Percentiles rank a stretch among this genome's conserved stretches.
These are phyloP conservation scores for Penicillium roqueforti DNA, from an alignment of 495 filamentous ascomycete genomes.

Conservation along the genomic window DNA sequence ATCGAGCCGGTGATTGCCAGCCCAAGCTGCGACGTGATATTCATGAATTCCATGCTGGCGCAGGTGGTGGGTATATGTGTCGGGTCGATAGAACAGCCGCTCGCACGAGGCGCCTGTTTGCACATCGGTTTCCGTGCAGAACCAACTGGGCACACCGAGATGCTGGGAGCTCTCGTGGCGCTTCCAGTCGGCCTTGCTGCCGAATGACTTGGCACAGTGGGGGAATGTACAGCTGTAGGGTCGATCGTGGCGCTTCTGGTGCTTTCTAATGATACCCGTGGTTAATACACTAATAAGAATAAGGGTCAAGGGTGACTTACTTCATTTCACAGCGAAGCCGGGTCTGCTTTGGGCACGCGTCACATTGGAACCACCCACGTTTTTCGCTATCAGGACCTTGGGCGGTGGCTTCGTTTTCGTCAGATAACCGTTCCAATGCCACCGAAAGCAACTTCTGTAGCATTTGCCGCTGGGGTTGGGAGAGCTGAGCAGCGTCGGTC, in stretches of 20 bases:
- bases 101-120: constrained; percentile 44
- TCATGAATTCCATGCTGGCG: constrained; percentile 46
- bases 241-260: constrained; percentile 77
- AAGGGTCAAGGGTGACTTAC: constrained; percentile 39
- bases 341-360: constrained; percentile 52
- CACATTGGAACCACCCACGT: constrained; percentile 46
- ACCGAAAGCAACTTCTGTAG: constrained; percentile 33
- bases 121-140: constrained; percentile 51
- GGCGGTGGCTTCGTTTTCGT: constrained; percentile 7
- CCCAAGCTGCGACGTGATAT: constrained; percentile 41
- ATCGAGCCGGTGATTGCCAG: constrained; percentile 57
- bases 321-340: constrained; percentile 65
- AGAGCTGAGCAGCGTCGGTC: constrained; percentile 22
- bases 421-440: constrained; percentile 32
- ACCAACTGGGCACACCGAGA: constrained; percentile 69
- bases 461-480: constrained; percentile 33
- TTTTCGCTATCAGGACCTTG: constrained; percentile 27
- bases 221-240: constrained; percentile 85
- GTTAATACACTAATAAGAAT: constrained; percentile 16
- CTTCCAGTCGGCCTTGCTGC: constrained; percentile 96
- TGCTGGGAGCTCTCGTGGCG: constrained; percentile 90
- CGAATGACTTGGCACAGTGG: constrained; percentile 72
- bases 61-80: constrained; percentile 59
- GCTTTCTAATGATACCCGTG: constrained; percentile 58
- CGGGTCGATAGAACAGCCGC: constrained; percentile 56